Evolutionary conservation across 2,329 filamentous ascomycete genomes (phyloP), one percentile per base, ranked within the genome.

Genomic region (Waltergamsia citrina): DNA sequence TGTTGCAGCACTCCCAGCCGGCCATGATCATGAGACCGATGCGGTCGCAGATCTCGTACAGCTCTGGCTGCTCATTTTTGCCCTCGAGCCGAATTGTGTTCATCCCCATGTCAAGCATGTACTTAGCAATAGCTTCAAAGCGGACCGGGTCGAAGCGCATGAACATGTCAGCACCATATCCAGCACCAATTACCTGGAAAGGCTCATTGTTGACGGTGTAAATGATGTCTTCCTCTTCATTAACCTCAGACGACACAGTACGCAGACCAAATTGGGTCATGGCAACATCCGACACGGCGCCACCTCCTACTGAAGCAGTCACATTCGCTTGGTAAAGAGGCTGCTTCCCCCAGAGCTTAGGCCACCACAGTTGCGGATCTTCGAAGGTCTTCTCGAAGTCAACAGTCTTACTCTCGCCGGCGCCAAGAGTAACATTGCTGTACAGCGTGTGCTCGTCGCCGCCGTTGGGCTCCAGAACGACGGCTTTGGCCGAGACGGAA

Each of bases 1-100:
- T 80, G 43, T 79, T 71, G 47, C 76, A 81, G 49, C 76, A 81
- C 39, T 79, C 74, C 74, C 74, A 81, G 0, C 76, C 76, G 0
- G 73, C 57, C 24, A 81, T 56, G 0, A 80, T 51, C 72, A 81
- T 77, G 23, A 80, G 44, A 0, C 76, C 76, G 44, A 77, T 54
- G 4, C 62, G 56, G 43, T 79, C 74, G 2, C 74, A 70, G 3
- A 78, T 54, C 1, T 70, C 59, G 44, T 78, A 81, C 1, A 81
- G 52, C 40, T 71, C 65, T 0, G 72, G 69, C 7, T 80, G 75
- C 43, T 80, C 76, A 46, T 75, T 69, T 40, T 78, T 79, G 3
- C 76, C 76, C 46, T 81, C 76, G 1, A 80, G 61, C 3, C 76
- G 69, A 16, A 81, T 57, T 0, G 74, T 77, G 47, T 81, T 81